Conservation (phyloP, 345 rosid species). For the Dimocarpus longan region DNA sequence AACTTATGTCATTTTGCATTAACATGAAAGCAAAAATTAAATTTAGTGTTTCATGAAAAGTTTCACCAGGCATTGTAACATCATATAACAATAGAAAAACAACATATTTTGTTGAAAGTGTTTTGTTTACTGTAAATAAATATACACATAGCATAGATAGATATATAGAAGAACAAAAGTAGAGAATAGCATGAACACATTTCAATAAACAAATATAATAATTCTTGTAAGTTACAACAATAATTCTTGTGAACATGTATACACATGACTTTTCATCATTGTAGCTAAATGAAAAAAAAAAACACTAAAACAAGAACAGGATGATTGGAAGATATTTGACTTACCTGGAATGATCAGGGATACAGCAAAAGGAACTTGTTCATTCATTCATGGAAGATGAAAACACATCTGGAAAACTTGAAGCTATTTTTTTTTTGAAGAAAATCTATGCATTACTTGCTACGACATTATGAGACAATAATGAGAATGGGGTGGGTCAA, state of each 20-base stretch:
- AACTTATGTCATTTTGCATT: background rate
- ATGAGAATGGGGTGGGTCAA: background rate
- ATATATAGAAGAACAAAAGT: background rate
- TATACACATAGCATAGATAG: too few species aligned
- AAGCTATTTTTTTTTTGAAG: background rate
- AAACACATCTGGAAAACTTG: background rate
- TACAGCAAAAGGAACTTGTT: background rate
- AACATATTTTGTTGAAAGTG: background rate
- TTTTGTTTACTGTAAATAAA: background rate
- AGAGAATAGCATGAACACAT: background rate
- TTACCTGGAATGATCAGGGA: background rate
- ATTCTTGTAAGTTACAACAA: too few species aligned
- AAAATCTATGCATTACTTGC: background rate
- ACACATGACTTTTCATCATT: background rate
- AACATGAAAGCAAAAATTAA: background rate
- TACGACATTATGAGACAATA: background rate
- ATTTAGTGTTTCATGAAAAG: too few species aligned
- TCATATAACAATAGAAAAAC: background rate
- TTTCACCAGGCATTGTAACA: background rate
- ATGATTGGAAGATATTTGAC: background rate
- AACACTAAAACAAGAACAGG: background rate
- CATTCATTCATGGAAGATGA: background rate
- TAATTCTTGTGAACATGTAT: too few species aligned
- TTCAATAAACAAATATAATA: background rate
- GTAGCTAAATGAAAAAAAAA: background rate